Percentiles rank a stretch among this genome's conserved stretches.
These are phyloP conservation scores for Thielaviopsis ethacetica DNA, from an alignment of 2,329 filamentous ascomycete genomes.

Conservation along the genomic window DNA sequence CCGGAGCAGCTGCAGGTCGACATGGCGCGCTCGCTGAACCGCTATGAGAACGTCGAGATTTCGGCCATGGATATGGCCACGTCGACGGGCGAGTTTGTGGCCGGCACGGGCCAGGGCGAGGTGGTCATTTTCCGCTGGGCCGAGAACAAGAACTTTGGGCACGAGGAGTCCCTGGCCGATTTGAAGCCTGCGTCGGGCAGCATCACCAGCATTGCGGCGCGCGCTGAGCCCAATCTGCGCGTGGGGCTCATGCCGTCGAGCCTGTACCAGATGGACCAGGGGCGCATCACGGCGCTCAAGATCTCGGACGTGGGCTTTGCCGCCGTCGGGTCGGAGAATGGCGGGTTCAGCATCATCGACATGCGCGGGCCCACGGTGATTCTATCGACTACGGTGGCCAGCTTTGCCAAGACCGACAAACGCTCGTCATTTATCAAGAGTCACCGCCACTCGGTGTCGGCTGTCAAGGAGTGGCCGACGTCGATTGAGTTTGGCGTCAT, in stretches of 20 bases:
- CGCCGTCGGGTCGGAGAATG: conserved; percentile 69
- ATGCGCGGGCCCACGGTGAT: conserved; percentile 76
- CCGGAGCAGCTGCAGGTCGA: conserved; percentile 68
- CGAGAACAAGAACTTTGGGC: conserved; percentile 56
- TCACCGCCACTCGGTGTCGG: conserved; percentile 15
- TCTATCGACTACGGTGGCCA: conserved; percentile 53
- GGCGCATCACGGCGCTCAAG: conserved; percentile 60
- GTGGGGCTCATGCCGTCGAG: conserved; percentile 69
- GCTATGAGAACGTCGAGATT: conserved; percentile 62
- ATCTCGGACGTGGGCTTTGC: conserved; percentile 91
- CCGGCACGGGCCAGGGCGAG: conserved; percentile 71
- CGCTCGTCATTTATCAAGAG: conserved; percentile 51
- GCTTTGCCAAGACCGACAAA: conserved; percentile 64
- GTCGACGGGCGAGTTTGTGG: conserved; percentile 69
- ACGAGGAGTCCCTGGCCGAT: conserved; percentile 32
- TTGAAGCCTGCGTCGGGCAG: conserved; percentile 45
- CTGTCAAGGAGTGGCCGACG: conserved; percentile 56
- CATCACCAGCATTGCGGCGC: conserved; percentile 56
- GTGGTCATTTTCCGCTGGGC: conserved; percentile 78
- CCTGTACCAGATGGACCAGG: conserved; percentile 38
- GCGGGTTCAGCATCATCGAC: conserved; percentile 68
- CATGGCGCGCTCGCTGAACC: conserved; percentile 62
- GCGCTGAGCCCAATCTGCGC: conserved; percentile 56
- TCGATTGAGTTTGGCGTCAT: conserved; percentile 82
- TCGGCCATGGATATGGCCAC: conserved; percentile 65